These are phyloP conservation scores for Barnettozyma californica DNA, from an alignment of 805 yeast species.

Conservation along the genomic window DNA sequence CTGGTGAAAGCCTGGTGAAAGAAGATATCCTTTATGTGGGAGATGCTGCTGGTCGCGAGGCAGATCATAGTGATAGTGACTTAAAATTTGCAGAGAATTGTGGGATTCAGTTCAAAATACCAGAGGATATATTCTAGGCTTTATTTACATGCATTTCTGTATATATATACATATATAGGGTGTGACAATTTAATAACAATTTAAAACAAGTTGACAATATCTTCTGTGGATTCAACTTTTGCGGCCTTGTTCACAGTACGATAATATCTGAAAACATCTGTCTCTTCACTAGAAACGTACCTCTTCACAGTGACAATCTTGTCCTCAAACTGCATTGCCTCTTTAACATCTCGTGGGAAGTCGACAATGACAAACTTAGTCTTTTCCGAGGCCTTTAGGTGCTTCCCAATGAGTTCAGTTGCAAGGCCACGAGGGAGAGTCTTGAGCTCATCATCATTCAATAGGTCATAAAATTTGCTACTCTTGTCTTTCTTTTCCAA, in stretches of 20 bases:
- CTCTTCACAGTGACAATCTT: constrained; percentile 49
- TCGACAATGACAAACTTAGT: constrained; percentile 43
- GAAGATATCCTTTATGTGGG: constrained; percentile 71
- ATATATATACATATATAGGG: background rate
- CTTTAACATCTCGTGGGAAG: constrained; percentile 58
- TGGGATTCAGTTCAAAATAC: constrained; percentile 53
- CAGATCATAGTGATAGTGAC: constrained; percentile 82
- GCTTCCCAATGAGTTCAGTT: constrained; percentile 28
- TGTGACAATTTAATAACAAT: too few species aligned
- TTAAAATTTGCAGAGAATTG: constrained; percentile 55
- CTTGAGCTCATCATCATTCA: constrained; percentile 32
- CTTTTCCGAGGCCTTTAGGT: constrained; percentile 23
- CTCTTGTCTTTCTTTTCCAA: constrained; percentile 38
- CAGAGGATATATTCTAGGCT: constrained; percentile 58
- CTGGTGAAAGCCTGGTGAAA: constrained; percentile 21
- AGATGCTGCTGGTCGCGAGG: constrained; percentile 87
- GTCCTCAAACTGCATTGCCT: constrained; percentile 69
- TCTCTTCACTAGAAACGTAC: constrained; percentile 27
- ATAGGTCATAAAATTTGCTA: constrained; percentile 46
- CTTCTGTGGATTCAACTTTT: constrained; percentile 10
- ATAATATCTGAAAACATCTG: constrained; percentile 58
- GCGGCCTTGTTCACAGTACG: constrained; percentile 55
- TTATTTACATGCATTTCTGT: constrained; percentile 2
- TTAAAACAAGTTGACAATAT: constrained; percentile 3
- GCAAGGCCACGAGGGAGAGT: constrained; percentile 32